Conservation (phyloP, 805 yeast species). For the Yamadazyma phyllophila region DNA sequence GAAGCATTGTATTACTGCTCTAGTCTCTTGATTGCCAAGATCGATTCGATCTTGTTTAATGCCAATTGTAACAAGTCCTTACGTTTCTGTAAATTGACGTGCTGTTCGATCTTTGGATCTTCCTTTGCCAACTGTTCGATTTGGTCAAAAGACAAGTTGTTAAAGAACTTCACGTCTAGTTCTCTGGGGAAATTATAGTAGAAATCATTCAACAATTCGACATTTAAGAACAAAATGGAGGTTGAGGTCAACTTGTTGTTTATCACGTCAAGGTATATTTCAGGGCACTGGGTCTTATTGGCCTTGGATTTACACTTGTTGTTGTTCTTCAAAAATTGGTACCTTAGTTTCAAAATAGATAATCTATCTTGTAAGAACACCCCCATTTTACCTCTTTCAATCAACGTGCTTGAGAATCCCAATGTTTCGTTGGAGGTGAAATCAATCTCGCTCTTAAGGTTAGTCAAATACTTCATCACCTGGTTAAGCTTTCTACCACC, state of each 20-base stretch:
- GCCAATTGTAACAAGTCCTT: slow-evolving; percentile 87
- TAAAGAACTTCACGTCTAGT: slow-evolving; percentile 70
- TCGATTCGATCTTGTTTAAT: slow-evolving; percentile 76
- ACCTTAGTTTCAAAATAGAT: slow-evolving; percentile 66
- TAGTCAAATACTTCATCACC: slow-evolving; percentile 70
- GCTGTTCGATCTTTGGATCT: slow-evolving; percentile 86
- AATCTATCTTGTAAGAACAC: slow-evolving; percentile 73
- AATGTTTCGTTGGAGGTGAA: slow-evolving; percentile 63
- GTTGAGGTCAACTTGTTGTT: slow-evolving; percentile 90
- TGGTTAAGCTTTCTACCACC: slow-evolving; percentile 85
- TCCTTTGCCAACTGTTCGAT: slow-evolving; percentile 90
- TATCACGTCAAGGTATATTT: slow-evolving; percentile 87
- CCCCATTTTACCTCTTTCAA: slow-evolving; percentile 82
- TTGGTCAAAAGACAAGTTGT: slow-evolving; percentile 66
- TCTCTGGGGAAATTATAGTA: slow-evolving; percentile 92
- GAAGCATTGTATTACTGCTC: slow-evolving; percentile 1
- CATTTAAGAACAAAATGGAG: slow-evolving; percentile 88
- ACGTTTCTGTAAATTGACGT: slow-evolving; percentile 89
- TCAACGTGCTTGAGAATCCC: slow-evolving; percentile 76
- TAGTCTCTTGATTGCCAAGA: slow-evolving; percentile 56
- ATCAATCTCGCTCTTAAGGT: slow-evolving; percentile 35
- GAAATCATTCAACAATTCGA: slow-evolving; percentile 89
- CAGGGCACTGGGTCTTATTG: slow-evolving; percentile 90
- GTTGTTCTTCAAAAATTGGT: slow-evolving; percentile 67
- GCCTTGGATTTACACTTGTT: slow-evolving; percentile 74